Evolutionary conservation across 1,284 basidiomycete genomes (phyloP).

Genomic region (Microbotryomycetes sp.): DNA sequence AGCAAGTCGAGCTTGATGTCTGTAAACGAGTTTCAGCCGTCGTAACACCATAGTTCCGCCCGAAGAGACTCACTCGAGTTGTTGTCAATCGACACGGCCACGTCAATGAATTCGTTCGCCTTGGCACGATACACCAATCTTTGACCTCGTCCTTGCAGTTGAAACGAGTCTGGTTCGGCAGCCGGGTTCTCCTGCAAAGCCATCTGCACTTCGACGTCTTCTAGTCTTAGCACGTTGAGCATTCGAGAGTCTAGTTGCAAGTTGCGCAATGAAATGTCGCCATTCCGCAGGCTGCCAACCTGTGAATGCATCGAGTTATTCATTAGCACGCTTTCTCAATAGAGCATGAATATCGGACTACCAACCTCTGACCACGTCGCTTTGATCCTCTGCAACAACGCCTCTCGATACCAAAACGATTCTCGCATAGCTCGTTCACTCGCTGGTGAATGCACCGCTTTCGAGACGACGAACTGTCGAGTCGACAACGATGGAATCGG

Average conservation of each 20-base stretch:
- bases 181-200: conserved; percentile 31
- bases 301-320: conserved; percentile 41
- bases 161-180: conserved; percentile 46
- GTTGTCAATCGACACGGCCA: conserved; percentile 35
- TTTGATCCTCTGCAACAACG: conserved; percentile 60
- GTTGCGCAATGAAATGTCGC: conserved; percentile 65
- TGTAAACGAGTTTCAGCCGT: conserved; percentile 9
- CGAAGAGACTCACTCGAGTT: conserved; percentile 36
- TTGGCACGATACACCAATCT: conserved; percentile 18
- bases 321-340: neutral
- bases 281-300: conserved; percentile 66
- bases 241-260: conserved; percentile 68
- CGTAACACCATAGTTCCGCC: too few species aligned
- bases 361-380: conserved; percentile 78
- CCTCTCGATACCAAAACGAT: conserved; percentile 90
- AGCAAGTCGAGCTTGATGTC: conserved; percentile 34
- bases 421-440: conserved; percentile 62
- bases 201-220: conserved; percentile 30
- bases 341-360: neutral
- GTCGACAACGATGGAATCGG: conserved; percentile 77
- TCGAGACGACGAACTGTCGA: conserved; percentile 85
- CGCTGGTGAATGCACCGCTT: conserved; percentile 55
- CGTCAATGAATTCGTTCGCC: conserved; percentile 36
- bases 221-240: conserved; percentile 61
- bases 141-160: conserved; percentile 41